Evolutionary conservation across 2,329 filamentous ascomycete genomes (phyloP).

Genomic region (Sarocladium oryzae): DNA sequence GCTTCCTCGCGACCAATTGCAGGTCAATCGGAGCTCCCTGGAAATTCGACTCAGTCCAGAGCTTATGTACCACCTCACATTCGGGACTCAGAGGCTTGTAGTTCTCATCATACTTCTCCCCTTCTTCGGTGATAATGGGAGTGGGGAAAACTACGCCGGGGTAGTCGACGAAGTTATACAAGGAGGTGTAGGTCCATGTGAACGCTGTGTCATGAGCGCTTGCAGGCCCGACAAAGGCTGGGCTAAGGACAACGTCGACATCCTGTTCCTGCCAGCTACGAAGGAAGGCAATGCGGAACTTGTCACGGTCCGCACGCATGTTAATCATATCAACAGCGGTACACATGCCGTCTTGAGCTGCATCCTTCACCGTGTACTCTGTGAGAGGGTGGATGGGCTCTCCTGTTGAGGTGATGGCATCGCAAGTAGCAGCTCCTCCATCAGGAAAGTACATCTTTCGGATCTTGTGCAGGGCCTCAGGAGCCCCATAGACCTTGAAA

Average conservation of each 20-base stretch:
- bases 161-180: slow-evolving; percentile 32
- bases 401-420: slow-evolving; percentile 26
- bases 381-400: slow-evolving; percentile 40
- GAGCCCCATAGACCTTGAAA: slow-evolving; percentile 25
- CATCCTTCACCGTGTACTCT: slow-evolving; percentile 27
- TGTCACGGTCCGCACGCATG: slow-evolving; percentile 22
- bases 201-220: slow-evolving; percentile 28
- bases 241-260: slow-evolving; percentile 30
- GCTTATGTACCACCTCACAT: slow-evolving; percentile 21
- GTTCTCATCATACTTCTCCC: slow-evolving; percentile 18
- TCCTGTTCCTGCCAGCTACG: slow-evolving; percentile 28
- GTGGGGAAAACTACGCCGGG: slow-evolving; percentile 29
- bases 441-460: slow-evolving; percentile 40
- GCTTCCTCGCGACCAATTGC: slow-evolving; percentile 27
- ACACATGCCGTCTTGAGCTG: slow-evolving; percentile 20
- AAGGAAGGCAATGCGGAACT: slow-evolving; percentile 25
- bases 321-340: slow-evolving; percentile 18
- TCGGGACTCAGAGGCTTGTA: slow-evolving; percentile 22
- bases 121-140: slow-evolving; percentile 23
- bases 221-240: slow-evolving; percentile 30
- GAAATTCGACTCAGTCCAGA: slow-evolving; percentile 28
- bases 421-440: slow-evolving; percentile 24
- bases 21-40: slow-evolving; percentile 26
- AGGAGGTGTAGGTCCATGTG: slow-evolving; percentile 31
- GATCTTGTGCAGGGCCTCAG: slow-evolving; percentile 25